Base-by-base conservation (phyloP, 2,329 filamentous ascomycete genomes). In the Fusarium xylarioides region DNA sequence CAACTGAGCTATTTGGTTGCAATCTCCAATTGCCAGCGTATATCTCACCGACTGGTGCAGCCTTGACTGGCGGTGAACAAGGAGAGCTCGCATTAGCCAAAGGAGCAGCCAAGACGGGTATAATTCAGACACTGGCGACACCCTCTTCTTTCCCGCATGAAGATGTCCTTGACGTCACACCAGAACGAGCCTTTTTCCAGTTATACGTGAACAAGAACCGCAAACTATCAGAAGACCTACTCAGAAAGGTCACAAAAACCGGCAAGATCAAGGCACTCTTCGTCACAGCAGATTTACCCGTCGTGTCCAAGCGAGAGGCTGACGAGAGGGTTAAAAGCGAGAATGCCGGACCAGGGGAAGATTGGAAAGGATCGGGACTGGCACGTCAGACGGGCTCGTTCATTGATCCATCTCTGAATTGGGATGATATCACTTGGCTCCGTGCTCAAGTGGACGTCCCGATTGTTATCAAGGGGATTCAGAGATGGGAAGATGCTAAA, bases 391-490 rank as follows among this genome's bases (percentile, higher is more conserved):
- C 91, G 85, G 87, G 88, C 16, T 77, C 81, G 35, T 88, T 88
- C 80, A 86, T 92, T 76, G 89, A 91, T 77, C 76, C 88, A 0
- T 84, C 86, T 26, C 81, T 90, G 18, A 37, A 85, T 84, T 94
- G 91, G 91, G 85, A 88, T 49, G 91, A 92, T 78, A 84, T 93
- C 4, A 82, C 85, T 9, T 93, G 91, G 91, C 77, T 93, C 28
- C 88, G 90, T 14, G 37, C 32, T 6, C 42, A 66, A 81, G 3
- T 12, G 2, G 83, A 86, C 84, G 64, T 86, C 89, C 83, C 90
- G 76, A 73, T 93, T 84, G 82, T 91, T 71, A 54, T 94, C 32
- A 94, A 94, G 80, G 92, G 92, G 0, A 88, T 94, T n/a, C 91
- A 93, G 82, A 89, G 49, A 19, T 87, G 89, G 0, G 83, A 85